Base-by-base conservation (phyloP, 495 filamentous ascomycete species). In the Hypoxylon subgilvum region DNA sequence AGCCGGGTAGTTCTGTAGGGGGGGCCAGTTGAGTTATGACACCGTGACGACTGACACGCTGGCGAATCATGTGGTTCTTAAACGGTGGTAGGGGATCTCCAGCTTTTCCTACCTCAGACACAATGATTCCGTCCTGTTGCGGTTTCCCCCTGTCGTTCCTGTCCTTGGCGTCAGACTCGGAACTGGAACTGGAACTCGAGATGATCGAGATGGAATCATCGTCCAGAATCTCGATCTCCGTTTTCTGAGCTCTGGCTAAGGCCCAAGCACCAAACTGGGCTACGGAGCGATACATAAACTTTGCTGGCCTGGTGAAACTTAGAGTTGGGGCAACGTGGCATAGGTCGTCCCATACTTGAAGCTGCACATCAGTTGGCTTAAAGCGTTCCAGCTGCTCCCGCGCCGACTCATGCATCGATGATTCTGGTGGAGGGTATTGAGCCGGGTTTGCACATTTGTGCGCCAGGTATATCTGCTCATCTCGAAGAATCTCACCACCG, bases 331-430 rank as follows among this genome's bases (percentile, higher is more conserved):
- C 89, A 9, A 96, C 93, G 68, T 97, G 93, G 55, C 93, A 97
- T 13, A 96, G 75, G 66, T 96, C 85, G 23, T 97, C 93, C 90
- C 93, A 97, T 5, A 97, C 88, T 70, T 97, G 93, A n/a, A 97
- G 77, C 69, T 96, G 91, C 6, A 97, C 93, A 66, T 96, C 86
- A 0, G 93, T 97, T 2, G 90, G 88, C 27, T 82, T 81, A 66
- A 88, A 94, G 31, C 82, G 84, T 18, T 79, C 70, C 13, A 95
- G 60, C 12, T 86, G 82, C 1, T 85, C 86, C 48, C 69, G 71
- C 21, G 76, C 75, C 34, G 82, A 69, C 32, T 91, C 87, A 31
- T 86, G 76, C 23, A 93, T 76, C 49, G 86, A 78, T 0, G 75
- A 75, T 27, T 90, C 83, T 10, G 81, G 77, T 0, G 89, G 91